Base-by-base conservation (phyloP, 1,139 yeast genomes). In the Taphrina confusa region DNA sequence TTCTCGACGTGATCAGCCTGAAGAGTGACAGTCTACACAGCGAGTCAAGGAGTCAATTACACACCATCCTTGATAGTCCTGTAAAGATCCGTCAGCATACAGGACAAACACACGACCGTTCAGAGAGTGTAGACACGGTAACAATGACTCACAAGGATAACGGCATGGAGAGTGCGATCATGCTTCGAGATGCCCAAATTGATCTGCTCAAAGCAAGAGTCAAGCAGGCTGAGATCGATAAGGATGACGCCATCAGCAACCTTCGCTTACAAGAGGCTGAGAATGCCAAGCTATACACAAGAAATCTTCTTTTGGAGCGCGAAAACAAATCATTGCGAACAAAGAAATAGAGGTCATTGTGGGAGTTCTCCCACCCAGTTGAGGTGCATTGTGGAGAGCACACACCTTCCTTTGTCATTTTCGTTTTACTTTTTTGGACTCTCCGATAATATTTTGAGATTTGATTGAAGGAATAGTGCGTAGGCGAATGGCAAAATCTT, bases 101-200 rank as follows among this genome's bases (percentile, higher is more conserved):
- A 9, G 14, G 31, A 14, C 31, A 23, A 1, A 45, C 37, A 4
- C 58, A 54, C 27, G 50, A 30, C 2, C 58, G 58, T 8, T 40
- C 30, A 14, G 49, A 42, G 36, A 54, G 58, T 44, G 39, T 40
- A 6, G 58, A 40, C 40, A 54, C 58, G 8, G 58, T 54, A 11
- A 44, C 51, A 12, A 33, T 47, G 42, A 42, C 8, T 11, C 25
- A 23, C 12, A 42, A 27, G 20, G 31, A 27, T 18, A 42, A 27
- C 18, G 31, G 20, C 14, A 9, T 16, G 16, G 52, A 34, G 39
- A 22, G 36, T 12, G 33, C 20, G 9, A 2, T 47, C 42, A 18
- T 47, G 52, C 28, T 47, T 22, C 18, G 33, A 42, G 52, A 47
- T 22, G 52, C 52, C 2, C 27, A 34, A 23, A 31, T 47, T 22